Conservation (phyloP, 352 stramenopile genomes). For the Globisporangium irregulare region DNA sequence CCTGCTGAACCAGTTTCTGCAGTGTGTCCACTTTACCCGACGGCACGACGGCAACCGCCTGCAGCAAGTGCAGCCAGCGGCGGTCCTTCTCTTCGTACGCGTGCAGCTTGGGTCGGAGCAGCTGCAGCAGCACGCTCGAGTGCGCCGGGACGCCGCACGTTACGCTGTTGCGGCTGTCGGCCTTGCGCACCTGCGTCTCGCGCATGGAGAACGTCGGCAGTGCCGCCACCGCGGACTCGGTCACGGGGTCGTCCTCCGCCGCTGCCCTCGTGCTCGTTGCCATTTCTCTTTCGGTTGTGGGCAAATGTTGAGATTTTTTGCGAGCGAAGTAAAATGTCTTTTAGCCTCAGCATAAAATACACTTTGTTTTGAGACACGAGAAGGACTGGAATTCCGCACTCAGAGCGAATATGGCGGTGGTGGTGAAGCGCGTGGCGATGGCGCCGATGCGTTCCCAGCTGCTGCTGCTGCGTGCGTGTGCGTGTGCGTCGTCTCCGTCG, state of each 20-base stretch:
- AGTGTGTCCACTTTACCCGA: constrained; percentile 58
- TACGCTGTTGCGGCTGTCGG: constrained; percentile 50
- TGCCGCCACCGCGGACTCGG: background rate
- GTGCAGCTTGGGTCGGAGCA: constrained; percentile 41
- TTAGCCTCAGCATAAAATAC: no score
- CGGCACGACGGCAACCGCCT: constrained; percentile 55
- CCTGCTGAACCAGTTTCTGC: constrained; percentile 39
- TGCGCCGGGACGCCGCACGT: constrained; percentile 43
- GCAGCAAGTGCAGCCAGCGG: constrained; percentile 70
- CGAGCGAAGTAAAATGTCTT: no score
- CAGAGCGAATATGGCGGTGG: background rate
- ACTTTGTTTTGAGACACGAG: no score
- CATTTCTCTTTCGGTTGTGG: background rate
- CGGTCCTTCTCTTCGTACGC: constrained; percentile 60
- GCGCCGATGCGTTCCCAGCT: background rate
- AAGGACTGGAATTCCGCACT: background rate
- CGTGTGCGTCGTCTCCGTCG: background rate
- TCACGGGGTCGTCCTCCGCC: background rate
- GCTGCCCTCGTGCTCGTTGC: background rate
- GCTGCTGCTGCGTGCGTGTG: constrained; percentile 1
- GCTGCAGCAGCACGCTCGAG: constrained; percentile 58
- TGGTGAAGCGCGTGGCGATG: background rate
- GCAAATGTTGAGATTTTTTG: background rate
- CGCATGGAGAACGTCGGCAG: constrained; percentile 52
- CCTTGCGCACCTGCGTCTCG: constrained; percentile 53